Percentiles rank a stretch among this genome's conserved stretches.
Conservation (phyloP, 257 asterid genomes). For the Ajuga chamaepitys region DNA sequence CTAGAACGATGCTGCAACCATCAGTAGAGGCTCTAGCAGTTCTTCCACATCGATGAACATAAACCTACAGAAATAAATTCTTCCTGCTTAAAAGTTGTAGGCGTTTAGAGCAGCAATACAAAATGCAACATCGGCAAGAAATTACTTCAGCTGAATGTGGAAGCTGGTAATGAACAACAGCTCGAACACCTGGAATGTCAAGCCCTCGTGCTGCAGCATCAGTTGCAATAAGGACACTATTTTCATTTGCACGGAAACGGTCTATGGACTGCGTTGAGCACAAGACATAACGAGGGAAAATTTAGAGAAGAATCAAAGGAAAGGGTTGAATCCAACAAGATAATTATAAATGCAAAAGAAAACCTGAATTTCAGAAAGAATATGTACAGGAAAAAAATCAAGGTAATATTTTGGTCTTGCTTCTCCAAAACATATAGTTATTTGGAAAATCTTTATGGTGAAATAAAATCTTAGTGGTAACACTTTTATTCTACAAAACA, state of each 20-base stretch:
- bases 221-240: conserved; percentile 84
- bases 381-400: not conserved
- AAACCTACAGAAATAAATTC: conserved; percentile 43
- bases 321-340: not conserved
- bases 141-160: conserved; percentile 93
- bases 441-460: too few relatives aligned
- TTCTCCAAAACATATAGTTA: too few relatives aligned
- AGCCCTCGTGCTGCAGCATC: conserved; percentile 98
- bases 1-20: conserved; percentile 92
- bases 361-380: not conserved
- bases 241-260: conserved; percentile 72
- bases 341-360: not conserved
- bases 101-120: not conserved
- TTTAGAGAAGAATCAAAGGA: not conserved
- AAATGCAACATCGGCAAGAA: conserved; percentile 9
- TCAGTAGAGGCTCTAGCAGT: conserved; percentile 95
- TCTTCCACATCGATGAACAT: conserved; percentile 97
- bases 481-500: not conserved
- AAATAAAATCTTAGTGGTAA: not conserved
- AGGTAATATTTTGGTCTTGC: too few relatives aligned
- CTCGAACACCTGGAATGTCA: conserved; percentile 84
- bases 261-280: conserved; percentile 70
- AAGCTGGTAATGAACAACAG: conserved; percentile 96
- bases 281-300: conserved; percentile 7
- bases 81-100: conserved; percentile 7